A percentile compares a stretch with the other conserved stretches of the same genome.
Evolutionary conservation across 768 basidiomycete genomes (phyloP).

Genomic region (Ramaria rubella): DNA sequence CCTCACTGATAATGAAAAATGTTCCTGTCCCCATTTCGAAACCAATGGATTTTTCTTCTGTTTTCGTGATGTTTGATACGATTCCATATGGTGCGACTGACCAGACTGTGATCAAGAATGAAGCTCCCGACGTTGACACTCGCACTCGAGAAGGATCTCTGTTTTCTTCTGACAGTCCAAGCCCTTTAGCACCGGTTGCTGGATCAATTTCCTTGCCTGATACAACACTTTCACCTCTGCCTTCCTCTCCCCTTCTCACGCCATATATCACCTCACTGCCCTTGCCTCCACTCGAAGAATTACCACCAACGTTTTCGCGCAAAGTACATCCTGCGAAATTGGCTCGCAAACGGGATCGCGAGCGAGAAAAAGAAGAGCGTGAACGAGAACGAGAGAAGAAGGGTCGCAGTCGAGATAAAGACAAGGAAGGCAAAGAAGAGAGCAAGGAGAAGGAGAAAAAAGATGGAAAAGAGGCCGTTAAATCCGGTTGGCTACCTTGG

Average conservation of each 20-base stretch:
- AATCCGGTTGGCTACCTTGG: conserved; percentile 36
- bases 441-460: conserved; percentile 29
- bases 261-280: conserved; percentile 13
- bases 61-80: not conserved
- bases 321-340: conserved; percentile 40
- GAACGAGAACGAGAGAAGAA: conserved; percentile 4
- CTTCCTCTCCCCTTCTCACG: conserved; percentile 4
- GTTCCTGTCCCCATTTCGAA: not conserved
- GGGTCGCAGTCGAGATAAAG: conserved; percentile 22
- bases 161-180: not conserved
- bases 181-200: no score
- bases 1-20: not conserved
- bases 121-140: not conserved
- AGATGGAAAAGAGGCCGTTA: conserved; percentile 1
- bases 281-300: conserved; percentile 46
- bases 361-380: conserved; percentile 38
- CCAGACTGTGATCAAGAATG: not conserved
- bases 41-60: not conserved
- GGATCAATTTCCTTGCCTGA: not conserved
- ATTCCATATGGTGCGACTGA: not conserved
- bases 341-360: conserved; percentile 47
- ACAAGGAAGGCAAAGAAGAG: conserved; percentile 54
- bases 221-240: conserved; percentile 6
- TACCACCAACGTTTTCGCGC: conserved; percentile 51
- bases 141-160: not conserved